Evolutionary conservation across 345 rosid species (phyloP), one percentile per base, ranked within the genome.

Genomic region (Hibiscus syriacus): DNA sequence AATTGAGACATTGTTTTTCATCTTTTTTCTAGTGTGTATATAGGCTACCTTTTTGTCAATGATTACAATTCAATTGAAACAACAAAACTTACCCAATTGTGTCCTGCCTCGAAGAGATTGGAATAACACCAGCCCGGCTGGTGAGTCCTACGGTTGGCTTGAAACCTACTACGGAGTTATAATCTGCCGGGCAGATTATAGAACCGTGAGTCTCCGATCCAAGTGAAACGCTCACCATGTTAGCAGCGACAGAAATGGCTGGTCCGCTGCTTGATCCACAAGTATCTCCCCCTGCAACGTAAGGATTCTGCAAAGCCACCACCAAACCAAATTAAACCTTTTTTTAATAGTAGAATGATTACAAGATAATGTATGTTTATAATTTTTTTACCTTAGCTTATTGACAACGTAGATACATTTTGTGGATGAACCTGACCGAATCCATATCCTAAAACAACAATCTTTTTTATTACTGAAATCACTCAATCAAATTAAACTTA

Each of bases 171-270:
- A 83, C 83, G 0, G 89, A 89, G 76, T 89, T 84, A 30, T 20
- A 55, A 38, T 71, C 72, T 0, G 96, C 73, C 0, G 96, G 90
- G 41, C 78, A 83, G 3, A 92, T 71, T 43, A 89, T 84, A 49
- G 93, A 89, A 66, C 88, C 90, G 72, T 82, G 69, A n/a, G 96
- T 89, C 67, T n/a, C 98, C 14, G 90, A 82, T n/a, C 96, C 93
- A 0, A 86, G 13, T 2, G 92, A 77, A 60, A 84, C 85, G 0
- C 85, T 76, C 12, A 55, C 92, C 80, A 92, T 71, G 68, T 86
- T 85, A 0, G 92, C 88, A 1, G 98, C 90, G n/a, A 89, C 87
- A 0, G 87, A 80, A 56, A 92, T 82, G 34, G 87, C 92, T 17
- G 98, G 76, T 13, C 87, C 96, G 43, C 92, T 92, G 59, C 90